phyloP scores from a whole-genome alignment of 2,329 filamentous ascomycete species.

The Pseudophaeomoniella oleicola region DNA sequence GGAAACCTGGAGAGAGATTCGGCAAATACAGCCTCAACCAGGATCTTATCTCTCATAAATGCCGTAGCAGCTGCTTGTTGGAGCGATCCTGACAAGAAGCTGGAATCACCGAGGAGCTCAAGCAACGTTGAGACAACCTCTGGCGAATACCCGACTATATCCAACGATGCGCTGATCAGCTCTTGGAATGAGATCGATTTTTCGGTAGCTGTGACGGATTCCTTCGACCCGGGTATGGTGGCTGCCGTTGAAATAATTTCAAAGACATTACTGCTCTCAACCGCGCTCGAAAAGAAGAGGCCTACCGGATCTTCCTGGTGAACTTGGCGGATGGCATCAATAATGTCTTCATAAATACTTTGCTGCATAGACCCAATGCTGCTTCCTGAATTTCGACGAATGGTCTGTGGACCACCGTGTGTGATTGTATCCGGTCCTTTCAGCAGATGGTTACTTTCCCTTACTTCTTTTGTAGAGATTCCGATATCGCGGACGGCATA shows the following conservation, averaged over 20 bases:
- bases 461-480: constrained; percentile 43
- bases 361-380: constrained; percentile 17
- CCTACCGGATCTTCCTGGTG: constrained; percentile 31
- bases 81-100: not conserved
- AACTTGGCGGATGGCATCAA: constrained; percentile 27
- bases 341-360: constrained; percentile 31
- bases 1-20: constrained; percentile 67
- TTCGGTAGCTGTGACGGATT: constrained; percentile 40
- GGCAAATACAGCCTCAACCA: constrained; percentile 47
- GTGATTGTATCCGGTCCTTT: constrained; percentile 25
- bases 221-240: not conserved
- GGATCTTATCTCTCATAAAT: constrained; percentile 40
- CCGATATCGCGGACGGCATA: constrained; percentile 53
- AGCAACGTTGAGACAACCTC: constrained; percentile 47
- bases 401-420: constrained; percentile 11
- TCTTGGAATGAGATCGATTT: constrained; percentile 54
- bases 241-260: constrained; percentile 10
- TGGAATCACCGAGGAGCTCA: not conserved
- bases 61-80: constrained; percentile 23
- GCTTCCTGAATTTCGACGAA: constrained; percentile 12
- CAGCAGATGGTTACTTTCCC: constrained; percentile 26
- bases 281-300: constrained; percentile 30
- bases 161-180: constrained; percentile 52
- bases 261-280: constrained; percentile 33
- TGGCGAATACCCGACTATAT: constrained; percentile 55